phyloP scores from a whole-genome alignment of 768 basidiomycete species.

The Mycena vulgaris region DNA sequence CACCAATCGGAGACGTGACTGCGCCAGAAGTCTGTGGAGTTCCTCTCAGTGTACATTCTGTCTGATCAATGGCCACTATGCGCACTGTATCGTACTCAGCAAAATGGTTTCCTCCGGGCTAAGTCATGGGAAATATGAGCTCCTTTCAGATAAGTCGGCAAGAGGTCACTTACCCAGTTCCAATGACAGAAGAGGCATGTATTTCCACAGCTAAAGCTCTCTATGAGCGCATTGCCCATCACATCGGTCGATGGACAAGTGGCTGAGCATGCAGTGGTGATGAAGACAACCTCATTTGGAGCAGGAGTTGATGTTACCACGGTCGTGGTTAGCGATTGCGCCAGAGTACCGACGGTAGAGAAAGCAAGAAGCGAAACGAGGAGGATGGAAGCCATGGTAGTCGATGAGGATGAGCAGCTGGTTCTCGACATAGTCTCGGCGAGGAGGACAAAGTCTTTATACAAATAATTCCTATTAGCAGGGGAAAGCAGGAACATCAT shows the following conservation, averaged over 20 bases:
- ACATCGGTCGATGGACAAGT: slow-evolving; percentile 3
- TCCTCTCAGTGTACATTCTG: slow-evolving; percentile 4
- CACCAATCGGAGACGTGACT: slow-evolving; percentile 16
- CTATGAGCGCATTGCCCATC: too few species aligned
- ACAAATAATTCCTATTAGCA: slow-evolving; percentile 10
- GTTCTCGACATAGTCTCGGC: slow-evolving; percentile 7
- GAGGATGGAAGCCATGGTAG: slow-evolving; percentile 13
- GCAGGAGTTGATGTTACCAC: slow-evolving; percentile 11
- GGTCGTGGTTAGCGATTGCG: slow-evolving; percentile 10
- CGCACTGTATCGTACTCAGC: slow-evolving; percentile 14
- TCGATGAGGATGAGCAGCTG: slow-evolving; percentile 6
- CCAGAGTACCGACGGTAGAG: slow-evolving; percentile 9
- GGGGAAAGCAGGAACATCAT: slow-evolving; percentile 11
- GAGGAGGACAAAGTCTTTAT: slow-evolving; percentile 10
- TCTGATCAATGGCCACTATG: slow-evolving; percentile 3
- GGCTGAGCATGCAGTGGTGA: slow-evolving; percentile 12
- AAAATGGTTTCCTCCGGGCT: slow-evolving; percentile 20
- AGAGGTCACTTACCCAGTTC: slow-evolving; percentile 18
- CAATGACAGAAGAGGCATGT: slow-evolving; percentile 18
- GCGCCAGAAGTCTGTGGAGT: slow-evolving; percentile 10
- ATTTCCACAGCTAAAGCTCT: slow-evolving; percentile 21
- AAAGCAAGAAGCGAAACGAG: slow-evolving; percentile 11
- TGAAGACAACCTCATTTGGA: slow-evolving; percentile 7
- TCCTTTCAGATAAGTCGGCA: slow-evolving; percentile 7
- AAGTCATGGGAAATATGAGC: slow-evolving; percentile 6